phyloP scores from a whole-genome alignment of 768 basidiomycete species.

The Lactarius tabidus region DNA sequence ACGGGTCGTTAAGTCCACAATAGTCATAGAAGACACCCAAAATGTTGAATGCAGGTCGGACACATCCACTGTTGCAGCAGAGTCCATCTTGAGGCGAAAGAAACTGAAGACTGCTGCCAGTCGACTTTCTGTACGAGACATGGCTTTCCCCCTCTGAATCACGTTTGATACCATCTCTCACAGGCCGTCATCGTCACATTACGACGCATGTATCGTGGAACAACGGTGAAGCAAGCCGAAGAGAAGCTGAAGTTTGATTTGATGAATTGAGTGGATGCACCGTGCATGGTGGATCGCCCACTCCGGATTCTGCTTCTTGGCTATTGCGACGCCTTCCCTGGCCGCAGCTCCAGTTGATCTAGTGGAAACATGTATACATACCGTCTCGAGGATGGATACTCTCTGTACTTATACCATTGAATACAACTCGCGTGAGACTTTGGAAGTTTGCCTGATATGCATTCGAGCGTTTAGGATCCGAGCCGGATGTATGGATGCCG shows the following conservation, averaged over 20 bases:
- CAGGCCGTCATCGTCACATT: constrained; percentile 18
- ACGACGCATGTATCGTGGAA: constrained; percentile 15
- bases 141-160: not conserved
- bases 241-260: constrained; percentile 16
- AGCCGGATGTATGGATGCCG: not conserved
- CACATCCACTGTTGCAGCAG: constrained; percentile 9
- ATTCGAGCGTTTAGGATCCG: not conserved
- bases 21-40: constrained; percentile 4
- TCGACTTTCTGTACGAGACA: constrained; percentile 11
- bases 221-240: constrained; percentile 18
- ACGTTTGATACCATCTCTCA: not conserved
- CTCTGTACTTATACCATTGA: constrained; percentile 15
- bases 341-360: not conserved
- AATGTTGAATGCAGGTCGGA: constrained; percentile 9
- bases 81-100: constrained; percentile 12
- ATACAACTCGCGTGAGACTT: not conserved
- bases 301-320: not conserved
- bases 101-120: constrained; percentile 16
- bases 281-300: constrained; percentile 4
- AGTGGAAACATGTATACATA: not conserved
- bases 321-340: not conserved
- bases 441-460: not conserved
- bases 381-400: constrained; percentile 3
- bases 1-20: not conserved
- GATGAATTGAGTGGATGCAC: constrained; percentile 13